phyloP scores from a whole-genome alignment of 2,329 filamentous ascomycete genomes.

The Epichloe hybrida region DNA sequence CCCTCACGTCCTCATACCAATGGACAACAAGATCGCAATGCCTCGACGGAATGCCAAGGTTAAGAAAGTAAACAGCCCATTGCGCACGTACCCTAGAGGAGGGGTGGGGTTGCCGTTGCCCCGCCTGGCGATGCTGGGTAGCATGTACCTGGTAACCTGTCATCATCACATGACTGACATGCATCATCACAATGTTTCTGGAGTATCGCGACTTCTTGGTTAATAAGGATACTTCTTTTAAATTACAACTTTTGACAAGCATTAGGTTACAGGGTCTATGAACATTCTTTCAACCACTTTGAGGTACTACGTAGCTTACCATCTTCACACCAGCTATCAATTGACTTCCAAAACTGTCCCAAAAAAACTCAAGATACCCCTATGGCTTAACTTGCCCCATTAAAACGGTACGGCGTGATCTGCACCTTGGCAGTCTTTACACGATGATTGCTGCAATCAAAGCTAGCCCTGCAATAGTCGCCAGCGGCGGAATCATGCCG shows the following conservation, averaged over 20 bases:
- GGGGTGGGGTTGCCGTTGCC: not conserved
- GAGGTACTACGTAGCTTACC: conserved; percentile 6
- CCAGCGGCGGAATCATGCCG: conserved; percentile 10
- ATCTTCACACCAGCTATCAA: conserved; percentile 9
- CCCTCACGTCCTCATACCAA: not conserved
- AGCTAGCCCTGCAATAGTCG: conserved; percentile 13
- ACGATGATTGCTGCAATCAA: conserved; percentile 15
- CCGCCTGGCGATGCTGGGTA: not conserved
- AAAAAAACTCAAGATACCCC: conserved; percentile 6
- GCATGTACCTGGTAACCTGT: not conserved
- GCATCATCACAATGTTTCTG: too few species aligned
- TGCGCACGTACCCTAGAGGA: not conserved
- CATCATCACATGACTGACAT: not conserved
- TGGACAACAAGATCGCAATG: not conserved
- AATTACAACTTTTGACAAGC: conserved; percentile 1
- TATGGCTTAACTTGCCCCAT: not conserved
- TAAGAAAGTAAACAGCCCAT: not conserved
- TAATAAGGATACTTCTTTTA: not conserved
- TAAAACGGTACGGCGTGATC: not conserved
- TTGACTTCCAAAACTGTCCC: conserved; percentile 10
- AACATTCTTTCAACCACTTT: not conserved
- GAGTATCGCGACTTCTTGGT: too few species aligned
- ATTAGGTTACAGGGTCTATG: conserved; percentile 4
- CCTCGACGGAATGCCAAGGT: too few species aligned
- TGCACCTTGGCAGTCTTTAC: conserved; percentile 2